These are phyloP conservation scores for Echeveria elegans DNA, from an alignment of 164 flowering plant species.

Conservation along the genomic window DNA sequence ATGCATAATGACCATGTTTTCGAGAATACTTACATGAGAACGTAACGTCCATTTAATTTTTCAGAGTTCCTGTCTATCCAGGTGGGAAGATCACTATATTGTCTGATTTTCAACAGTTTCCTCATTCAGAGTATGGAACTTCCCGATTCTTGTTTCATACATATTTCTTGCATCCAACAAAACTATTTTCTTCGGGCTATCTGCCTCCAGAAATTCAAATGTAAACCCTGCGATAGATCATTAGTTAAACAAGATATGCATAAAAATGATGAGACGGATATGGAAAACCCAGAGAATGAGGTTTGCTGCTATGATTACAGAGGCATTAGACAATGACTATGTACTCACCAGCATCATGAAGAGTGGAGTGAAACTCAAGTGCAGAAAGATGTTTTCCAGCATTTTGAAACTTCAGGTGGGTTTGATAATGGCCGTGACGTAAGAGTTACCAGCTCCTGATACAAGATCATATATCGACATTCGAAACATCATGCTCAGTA, in stretches of 20 bases:
- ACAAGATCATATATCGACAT: constrained; percentile 7
- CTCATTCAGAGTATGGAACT: constrained; percentile 53
- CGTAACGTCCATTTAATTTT: constrained; percentile 45
- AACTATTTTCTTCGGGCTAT: constrained; percentile 28
- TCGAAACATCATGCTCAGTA: background rate
- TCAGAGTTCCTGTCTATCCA: constrained; percentile 79
- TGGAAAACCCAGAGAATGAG: too few relatives aligned
- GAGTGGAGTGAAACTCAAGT: constrained; percentile 69
- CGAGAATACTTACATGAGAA: constrained; percentile 80
- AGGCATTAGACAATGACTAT: background rate
- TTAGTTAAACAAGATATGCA: too few relatives aligned
- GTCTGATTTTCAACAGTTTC: constrained; percentile 85
- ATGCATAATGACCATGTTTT: too few relatives aligned
- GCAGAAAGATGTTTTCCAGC: constrained; percentile 92
- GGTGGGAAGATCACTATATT: constrained; percentile 80
- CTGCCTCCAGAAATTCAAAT: constrained; percentile 28
- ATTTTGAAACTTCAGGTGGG: constrained; percentile 53
- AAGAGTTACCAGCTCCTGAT: constrained; percentile 84
- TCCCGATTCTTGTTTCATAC: constrained; percentile 95
- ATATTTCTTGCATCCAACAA: constrained; percentile 88
- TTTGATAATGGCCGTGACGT: constrained; percentile 49
- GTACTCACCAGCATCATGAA: constrained; percentile 52
- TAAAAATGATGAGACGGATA: too few relatives aligned
- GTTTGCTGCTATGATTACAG: background rate
- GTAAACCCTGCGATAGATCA: constrained; percentile 12